Conservation (phyloP, 2,329 filamentous ascomycete species). For the Colletotrichum aenigma region DNA sequence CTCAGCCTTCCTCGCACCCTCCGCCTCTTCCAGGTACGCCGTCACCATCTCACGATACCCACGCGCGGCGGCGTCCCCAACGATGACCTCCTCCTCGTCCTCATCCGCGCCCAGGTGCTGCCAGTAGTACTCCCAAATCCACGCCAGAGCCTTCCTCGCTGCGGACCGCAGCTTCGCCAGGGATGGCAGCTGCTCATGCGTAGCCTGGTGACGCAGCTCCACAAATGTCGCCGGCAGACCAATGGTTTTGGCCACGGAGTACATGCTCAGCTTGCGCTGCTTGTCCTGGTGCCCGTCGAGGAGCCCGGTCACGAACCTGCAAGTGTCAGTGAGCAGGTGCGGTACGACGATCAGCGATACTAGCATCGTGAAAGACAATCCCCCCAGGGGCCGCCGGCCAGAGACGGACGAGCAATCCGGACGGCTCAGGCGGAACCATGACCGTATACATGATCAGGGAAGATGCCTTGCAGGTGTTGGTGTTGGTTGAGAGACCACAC, state of each 20-base stretch:
- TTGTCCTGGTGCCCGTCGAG: conserved; percentile 75
- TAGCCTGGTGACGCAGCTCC: conserved; percentile 87
- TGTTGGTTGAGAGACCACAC: background rate
- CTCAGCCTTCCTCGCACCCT: conserved; percentile 27
- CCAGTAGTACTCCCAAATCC: conserved; percentile 95
- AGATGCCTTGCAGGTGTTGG: background rate
- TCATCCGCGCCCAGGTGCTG: conserved; percentile 43
- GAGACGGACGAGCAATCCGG: background rate
- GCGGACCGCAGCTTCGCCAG: conserved; percentile 74
- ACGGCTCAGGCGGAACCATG: background rate
- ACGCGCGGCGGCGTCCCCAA: background rate
- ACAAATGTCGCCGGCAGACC: conserved; percentile 80
- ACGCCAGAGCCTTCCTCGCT: conserved; percentile 72
- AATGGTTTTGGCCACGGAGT: conserved; percentile 70
- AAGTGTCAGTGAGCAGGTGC: background rate
- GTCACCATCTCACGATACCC: conserved; percentile 40
- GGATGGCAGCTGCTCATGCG: conserved; percentile 85
- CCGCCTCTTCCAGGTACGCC: conserved; percentile 40
- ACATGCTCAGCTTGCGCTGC: conserved; percentile 73
- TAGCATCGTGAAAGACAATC: background rate
- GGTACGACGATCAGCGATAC: background rate
- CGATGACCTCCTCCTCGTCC: background rate
- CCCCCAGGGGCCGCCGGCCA: background rate
- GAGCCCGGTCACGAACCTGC: conserved; percentile 79
- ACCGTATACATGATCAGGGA: background rate